Evolutionary conservation across 352 stramenopile genomes (phyloP), one percentile per base, ranked within the genome.

Genomic region (Pythium phragmiticola): DNA sequence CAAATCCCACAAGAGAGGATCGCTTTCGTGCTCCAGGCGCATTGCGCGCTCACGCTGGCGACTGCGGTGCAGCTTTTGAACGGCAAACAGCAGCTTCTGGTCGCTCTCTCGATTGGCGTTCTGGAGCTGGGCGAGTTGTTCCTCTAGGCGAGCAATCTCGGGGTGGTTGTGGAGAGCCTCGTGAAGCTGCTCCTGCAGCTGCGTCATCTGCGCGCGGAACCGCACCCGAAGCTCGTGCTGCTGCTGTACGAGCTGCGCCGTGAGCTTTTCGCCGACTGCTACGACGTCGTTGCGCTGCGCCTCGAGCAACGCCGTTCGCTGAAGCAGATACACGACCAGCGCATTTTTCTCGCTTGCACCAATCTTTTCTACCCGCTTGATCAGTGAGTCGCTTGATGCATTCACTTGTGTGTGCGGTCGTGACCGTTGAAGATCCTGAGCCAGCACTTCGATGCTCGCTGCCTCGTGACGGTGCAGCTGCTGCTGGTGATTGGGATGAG

Each of bases 11-110:
- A 94, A 48, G 34, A 66, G 73, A 47, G 81, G 81, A 70, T 91
- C 80, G 33, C 43, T 63, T 43, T 71, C 64, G 41, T 84, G 76
- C 65, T 87, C 72, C 48, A 69, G 68, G 55, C 87, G 80, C 55
- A 92, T 72, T 47, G 87, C 78, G 17, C 84, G 83, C 58, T 91
- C 82, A 28, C 84, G 72, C 57, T 84, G 75, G 16, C 84, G 74
- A 69, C 82, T 92, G 34, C 77, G 84, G 50, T 89, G 79, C 16
- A 91, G 77, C 59, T 92, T 90, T 65, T 89, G 76, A 61, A 75
- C 84, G 30, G 82, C 84, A 54, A 89, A 89, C 36, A 74, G 77
- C 17, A 92, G 70, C 49, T 91, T 87, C 46, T 87, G 70, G 37
- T 90, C 81, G 50, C 76, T 66, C 21, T 86, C 69, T 13, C 68